Evolutionary conservation across 352 stramenopile genomes (phyloP), one percentile per base, ranked within the genome.

Genomic region (Phytopythium vexans): DNA sequence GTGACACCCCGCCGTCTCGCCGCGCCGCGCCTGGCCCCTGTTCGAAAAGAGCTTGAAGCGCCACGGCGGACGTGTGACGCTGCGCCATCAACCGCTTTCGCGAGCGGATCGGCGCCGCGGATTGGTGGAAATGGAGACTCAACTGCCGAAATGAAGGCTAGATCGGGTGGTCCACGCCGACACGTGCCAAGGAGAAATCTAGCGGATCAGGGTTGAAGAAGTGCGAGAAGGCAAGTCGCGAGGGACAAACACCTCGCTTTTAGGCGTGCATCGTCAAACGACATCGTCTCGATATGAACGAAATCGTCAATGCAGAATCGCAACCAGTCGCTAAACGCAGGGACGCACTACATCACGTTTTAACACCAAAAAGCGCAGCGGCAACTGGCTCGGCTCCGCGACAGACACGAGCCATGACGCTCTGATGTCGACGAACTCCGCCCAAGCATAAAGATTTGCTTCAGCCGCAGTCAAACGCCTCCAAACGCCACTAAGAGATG

Each of bases 21-120:
- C 21, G 21, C 21, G 21, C 21, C 21, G 21, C 21, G 21, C 21
- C 21, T 27, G 21, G 21, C 21, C 21, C 21, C 21, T 27, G 21
- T 47, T 48, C 42, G 42, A 47, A 34, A 44, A 16, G 42, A 48
- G 36, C 31, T 61, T 68, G 60, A 68, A 63, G 45, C 38, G 54
- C 49, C 44, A 60, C 42, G 27, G 11, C 6, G 45, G 41, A 35
- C 32, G 39, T 5, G 43, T 69, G 60, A 68, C 60, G 41, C 42
- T 14, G 38, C 51, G 38, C 27, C 49, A 55, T 55, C 49, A 55
- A 50, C 41, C 15, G 11, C 11, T 16, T 48, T 48, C 27, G 11
- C 11, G 31, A 36, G 12, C 4, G 32, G 21, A 27, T 27, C 21
- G 21, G 21, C 21, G 21, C 21, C 21, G 21, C 1, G 6, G 44